Base-by-base conservation (phyloP, 2,329 filamentous ascomycete genomes). In the Cladophialophora bantiana region DNA sequence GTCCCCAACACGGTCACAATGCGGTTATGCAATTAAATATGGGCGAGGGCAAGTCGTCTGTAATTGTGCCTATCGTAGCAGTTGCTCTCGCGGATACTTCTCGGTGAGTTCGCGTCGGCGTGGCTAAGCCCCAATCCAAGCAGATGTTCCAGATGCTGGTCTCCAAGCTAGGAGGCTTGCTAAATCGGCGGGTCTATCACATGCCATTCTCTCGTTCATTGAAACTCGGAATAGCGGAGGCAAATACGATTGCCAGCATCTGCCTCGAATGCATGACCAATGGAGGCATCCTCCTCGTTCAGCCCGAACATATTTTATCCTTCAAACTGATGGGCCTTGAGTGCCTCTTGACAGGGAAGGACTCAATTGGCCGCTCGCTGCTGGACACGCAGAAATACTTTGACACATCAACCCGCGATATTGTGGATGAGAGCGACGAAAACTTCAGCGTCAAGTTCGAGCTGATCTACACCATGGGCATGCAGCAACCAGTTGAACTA, bases 11-110 rank as follows among this genome's bases (percentile, higher is more conserved):
- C 6, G 45, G 12, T 20, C 20, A 73, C 0, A 90, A 88, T 68
- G 74, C 82, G 0, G 83, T 88, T 0, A 83, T 90, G 80, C 88
- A 91, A 72, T 75, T 92, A 2, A 90, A 90, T 70, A 92, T 91
- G 89, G 89, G 89, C 0, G 84, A 90, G 72, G 89, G 89, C 0
- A 91, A 91, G 68, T 88, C 87, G 0, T 89, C 89, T 0, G 85
- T 91, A 1, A 91, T 93, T 59, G 82, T 89, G 0, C 89, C 89
- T 0, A 87, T 90, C 35, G 84, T 89, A 0, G 85, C 85, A 0
- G 77, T 84, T 0, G 76, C 79, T 0, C 74, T 90, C 0, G 85
- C 86, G 0, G 78, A 91, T 56, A 78, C 79, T 0, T 72, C 75
- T 0, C 80, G 75, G 4, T 76, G 91, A 0, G 83, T 85, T 0